Conservation (phyloP, 257 asterid species). For the Solanum piurae region DNA sequence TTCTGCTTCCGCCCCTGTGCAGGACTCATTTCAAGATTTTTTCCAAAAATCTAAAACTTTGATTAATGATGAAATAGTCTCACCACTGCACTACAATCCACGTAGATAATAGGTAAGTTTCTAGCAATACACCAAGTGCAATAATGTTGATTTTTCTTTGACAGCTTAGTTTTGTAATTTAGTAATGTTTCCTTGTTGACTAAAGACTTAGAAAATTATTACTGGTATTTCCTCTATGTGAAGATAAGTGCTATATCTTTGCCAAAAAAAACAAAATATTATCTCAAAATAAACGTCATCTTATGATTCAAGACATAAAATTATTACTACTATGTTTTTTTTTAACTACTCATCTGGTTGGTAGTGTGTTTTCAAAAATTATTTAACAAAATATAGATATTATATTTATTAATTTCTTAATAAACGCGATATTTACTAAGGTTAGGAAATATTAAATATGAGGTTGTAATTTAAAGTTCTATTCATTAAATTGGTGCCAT, state of each 20-base stretch:
- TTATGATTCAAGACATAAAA: too few relatives aligned
- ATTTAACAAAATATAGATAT: too few relatives aligned
- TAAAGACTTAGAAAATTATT: not conserved
- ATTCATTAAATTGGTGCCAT: not conserved
- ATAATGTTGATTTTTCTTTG: not conserved
- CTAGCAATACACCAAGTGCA: not conserved
- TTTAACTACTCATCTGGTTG: not conserved
- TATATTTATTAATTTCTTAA: too few relatives aligned
- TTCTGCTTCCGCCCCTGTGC: too few relatives aligned
- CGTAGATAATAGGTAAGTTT: not conserved
- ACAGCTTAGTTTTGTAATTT: not conserved
- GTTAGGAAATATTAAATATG: not conserved
- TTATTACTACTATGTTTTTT: too few relatives aligned
- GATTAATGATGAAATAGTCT: rapidly evolving
- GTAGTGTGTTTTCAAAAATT: not conserved
- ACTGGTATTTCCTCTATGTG: not conserved
- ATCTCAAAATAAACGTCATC: not conserved
- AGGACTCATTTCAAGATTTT: too few relatives aligned
- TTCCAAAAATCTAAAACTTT: too few relatives aligned
- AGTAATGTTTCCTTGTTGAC: not conserved
- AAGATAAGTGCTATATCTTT: not conserved
- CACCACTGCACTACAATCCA: too few relatives aligned
- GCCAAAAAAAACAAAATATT: too few relatives aligned
- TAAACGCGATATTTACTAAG: not conserved
- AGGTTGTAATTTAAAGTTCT: not conserved